These are phyloP conservation scores for Fraxinus sp. DNA, from an alignment of 305 asterid species.

Conservation along the genomic window DNA sequence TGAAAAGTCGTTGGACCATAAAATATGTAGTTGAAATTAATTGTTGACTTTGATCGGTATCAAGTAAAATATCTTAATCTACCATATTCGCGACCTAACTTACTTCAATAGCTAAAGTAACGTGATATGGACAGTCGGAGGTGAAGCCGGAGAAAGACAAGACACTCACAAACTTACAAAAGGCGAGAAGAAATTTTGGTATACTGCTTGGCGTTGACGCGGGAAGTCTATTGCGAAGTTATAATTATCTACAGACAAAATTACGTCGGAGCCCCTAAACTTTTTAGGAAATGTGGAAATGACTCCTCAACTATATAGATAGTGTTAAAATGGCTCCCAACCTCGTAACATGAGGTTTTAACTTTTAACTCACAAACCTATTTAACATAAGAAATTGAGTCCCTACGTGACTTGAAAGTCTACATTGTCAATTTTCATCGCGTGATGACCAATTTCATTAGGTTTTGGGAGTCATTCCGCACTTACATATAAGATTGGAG, in stretches of 20 bases:
- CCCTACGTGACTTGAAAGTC: background rate
- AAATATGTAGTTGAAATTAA: too few species aligned
- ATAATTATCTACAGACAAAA: background rate
- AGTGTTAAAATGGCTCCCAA: too few species aligned
- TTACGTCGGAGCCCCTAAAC: background rate
- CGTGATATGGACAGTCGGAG: too few species aligned
- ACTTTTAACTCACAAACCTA: background rate
- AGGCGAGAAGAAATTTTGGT: background rate
- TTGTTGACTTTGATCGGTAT: too few species aligned
- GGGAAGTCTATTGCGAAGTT: background rate
- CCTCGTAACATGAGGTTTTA: background rate
- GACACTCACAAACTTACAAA: background rate
- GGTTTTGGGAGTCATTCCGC: too few species aligned
- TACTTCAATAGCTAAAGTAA: too few species aligned
- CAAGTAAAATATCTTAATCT: too few species aligned
- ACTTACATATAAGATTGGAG: too few species aligned
- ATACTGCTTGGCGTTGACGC: background rate
- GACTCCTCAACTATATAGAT: background rate
- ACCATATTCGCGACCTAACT: too few species aligned
- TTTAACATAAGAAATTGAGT: background rate
- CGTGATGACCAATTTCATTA: background rate
- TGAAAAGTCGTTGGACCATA: too few species aligned
- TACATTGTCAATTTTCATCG: background rate
- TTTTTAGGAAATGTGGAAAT: background rate
- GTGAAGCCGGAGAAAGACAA: constrained; percentile 3